Base-by-base conservation (phyloP, 345 rosid species). In the Conringia planisiliqua region DNA sequence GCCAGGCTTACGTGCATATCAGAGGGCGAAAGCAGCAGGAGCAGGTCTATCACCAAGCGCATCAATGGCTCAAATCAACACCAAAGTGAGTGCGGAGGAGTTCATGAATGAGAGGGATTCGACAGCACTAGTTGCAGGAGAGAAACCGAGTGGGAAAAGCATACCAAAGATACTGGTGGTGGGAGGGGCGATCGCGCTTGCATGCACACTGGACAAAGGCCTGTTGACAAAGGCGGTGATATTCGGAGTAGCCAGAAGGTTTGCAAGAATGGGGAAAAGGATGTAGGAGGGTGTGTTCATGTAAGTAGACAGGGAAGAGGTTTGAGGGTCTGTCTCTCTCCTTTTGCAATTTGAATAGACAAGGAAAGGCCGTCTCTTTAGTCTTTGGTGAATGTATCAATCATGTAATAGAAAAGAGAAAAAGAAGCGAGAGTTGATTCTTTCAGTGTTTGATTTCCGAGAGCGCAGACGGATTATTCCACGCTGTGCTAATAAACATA, bases 131-230 rank as follows among this genome's bases (percentile, higher is more conserved):
- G 20, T 47, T 65, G 12, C 46, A 47, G 72, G 51, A 57, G 83
- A 87, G 81, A 86, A 86, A 71, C 85, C 78, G 0, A 18, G 43
- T 0, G 89, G 86, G 18, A 74, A 80, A 68, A 87, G 68, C 76
- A 81, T 95, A 36, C 96, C 96, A 7, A 95, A 66, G 84, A 79
- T 92, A 38, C 62, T 92, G 18, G 75, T 88, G 18, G 75, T 95
- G 5, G 97, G 97, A 17, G 99, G 99, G 71, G 99, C 96, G n/a
- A 68, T 95, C 56, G 97, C 86, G 56, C 83, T 95, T 30, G 97
- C 99, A 1, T 95, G 96, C 80, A 77, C 83, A 20, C 82, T 95
- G 27, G 99, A 95, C 74, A 84, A 88, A 66, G 99, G 99, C 16
- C 88, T 95, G 68, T 70, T 92, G 78, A 95, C 97, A 7, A 95